Evolutionary conservation across 805 yeast species (phyloP), one percentile per base, ranked within the genome.

Genomic region (Metschnikowia colocasiae): DNA sequence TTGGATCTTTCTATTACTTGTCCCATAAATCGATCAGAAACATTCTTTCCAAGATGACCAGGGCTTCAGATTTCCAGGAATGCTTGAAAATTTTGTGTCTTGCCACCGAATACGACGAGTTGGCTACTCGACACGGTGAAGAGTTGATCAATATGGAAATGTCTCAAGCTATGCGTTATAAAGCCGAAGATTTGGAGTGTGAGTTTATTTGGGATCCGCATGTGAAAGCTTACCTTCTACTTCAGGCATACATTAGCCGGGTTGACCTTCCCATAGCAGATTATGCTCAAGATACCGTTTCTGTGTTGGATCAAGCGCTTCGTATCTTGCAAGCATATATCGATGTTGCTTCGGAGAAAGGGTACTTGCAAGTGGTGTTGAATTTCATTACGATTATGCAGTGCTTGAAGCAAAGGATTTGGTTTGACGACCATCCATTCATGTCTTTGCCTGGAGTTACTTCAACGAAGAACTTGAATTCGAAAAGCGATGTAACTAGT

Each of bases 261-360:
- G 71, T 81, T 5, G 94, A 87, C 49, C 71, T 94, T 40, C 99
- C 98, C 1, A 87, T 94, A 59, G 95, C 96, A 0, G 99, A 94
- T 72, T 94, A 94, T 62, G 75, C 85, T 8, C 98, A 92, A 61
- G 99, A 94, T 65, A 90, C 96, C 0, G 81, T 90, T 12, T 83
- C 97, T 0, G 96, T 94, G 8, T 70, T 94, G 48, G 99, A 95
- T 60, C 99, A 94, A 68, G 82, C 95, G 6, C 72, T 94, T 59
- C 95, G 99, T 78, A 85, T 94, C 52, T 68, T 91, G 45, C 99
- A 94, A 62, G 97, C 98, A 0, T 85, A 79, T 55, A 83, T 92
- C 49, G 99, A 94, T 66, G 88, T 87, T 18, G 82, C 94, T 1
- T 81, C 96, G 2, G 97, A 92, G 56, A 59, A 82, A 55, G 96